Evolutionary conservation across 1,284 basidiomycete species (phyloP), one percentile per base, ranked within the genome.

Genomic region (Porodaedalea pini): DNA sequence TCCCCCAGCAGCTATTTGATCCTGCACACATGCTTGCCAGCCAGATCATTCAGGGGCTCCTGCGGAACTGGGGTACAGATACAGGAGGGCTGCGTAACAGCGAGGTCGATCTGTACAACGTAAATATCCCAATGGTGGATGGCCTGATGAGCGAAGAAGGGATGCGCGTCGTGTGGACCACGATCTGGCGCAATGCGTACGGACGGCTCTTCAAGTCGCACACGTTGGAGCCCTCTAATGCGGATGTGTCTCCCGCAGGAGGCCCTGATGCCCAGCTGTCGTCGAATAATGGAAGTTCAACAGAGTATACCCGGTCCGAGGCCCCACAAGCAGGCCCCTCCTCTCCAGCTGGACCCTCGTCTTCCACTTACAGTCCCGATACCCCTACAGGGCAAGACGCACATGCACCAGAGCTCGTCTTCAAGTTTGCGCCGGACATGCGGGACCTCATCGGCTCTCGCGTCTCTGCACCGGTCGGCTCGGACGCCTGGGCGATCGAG

Each of bases 361-460:
- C 59, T n/a, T 41, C 58, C 34, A 45, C 51, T 10, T 60, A 56
- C 54, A 61, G 43, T 25, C 57, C 55, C 47, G 65, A 60, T 53
- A 60, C 57, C 21, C 29, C 31, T 39, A 57, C 54, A 27, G 39
- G 65, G 34, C 52, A 64, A 27, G 44, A 63, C 53, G 64, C 66
- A 34, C 68, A 72, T 36, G 66, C 72, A 27, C 70, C 70, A 45
- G 66, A 70, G 57, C 75, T 95, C 51, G 71, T 79, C 31, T 97
- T 96, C 77, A 83, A 83, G 67, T 97, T 92, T 68, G 77, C 83
- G 23, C 94, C 94, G 13, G 85, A 91, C 52, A 83, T 95, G 75
- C 73, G 73, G 11, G 76, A 75, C 6, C 73, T 96, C 19, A 78
- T 96, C 54, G 79, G 78, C 47, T 90, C 91, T 0, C 69, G 77